Evolutionary conservation across 306 rosid species (phyloP), one percentile per base, ranked within the genome.

Genomic region (Canavalia gladiata): DNA sequence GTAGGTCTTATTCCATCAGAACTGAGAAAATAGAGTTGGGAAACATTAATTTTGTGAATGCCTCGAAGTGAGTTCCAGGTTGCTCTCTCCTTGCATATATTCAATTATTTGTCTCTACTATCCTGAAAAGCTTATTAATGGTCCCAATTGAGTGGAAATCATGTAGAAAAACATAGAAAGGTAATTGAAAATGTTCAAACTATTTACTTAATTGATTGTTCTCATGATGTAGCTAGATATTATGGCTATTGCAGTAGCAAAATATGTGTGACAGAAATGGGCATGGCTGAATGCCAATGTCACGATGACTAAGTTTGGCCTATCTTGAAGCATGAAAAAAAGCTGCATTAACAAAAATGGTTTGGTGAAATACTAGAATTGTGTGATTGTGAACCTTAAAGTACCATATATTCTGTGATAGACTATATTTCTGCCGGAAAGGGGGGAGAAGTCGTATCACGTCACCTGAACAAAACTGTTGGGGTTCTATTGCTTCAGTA

Each of bases 301-400:
- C 25, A 29, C 8, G 47, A 39, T 52, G 13, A 9, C 57, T 43
- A 45, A 75, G 58, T 74, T 75, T 69, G 42, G 12, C 33, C 57
- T 60, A 62, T 72, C 58, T 64, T 39, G 68, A 73, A 39, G 64
- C 67, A 77, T 68, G 78, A 77, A 62, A 52, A 62, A 50, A 0
- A 18, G 25, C 25, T 18, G 47, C n/a, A 43, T 51, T 2, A 25
- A 71, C 83, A 41, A 35, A 42, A 71, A 35, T 28, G 82, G 8
- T 8, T 57, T 31, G 1, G 64, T 25, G 33, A 6, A 55, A 0
- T 55, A 55, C 7, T 25, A 28, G 31, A 56, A 56, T 56, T 18
- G 4, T 28, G 34, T 56, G 34, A 56, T 25, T 56, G 11, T 56
- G 62, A 56, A 28, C 34, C 11, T 56, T 18, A 18, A 18, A 18